Conservation (phyloP, 75 land plant species). For the Sequoiadendron giganteum region DNA sequence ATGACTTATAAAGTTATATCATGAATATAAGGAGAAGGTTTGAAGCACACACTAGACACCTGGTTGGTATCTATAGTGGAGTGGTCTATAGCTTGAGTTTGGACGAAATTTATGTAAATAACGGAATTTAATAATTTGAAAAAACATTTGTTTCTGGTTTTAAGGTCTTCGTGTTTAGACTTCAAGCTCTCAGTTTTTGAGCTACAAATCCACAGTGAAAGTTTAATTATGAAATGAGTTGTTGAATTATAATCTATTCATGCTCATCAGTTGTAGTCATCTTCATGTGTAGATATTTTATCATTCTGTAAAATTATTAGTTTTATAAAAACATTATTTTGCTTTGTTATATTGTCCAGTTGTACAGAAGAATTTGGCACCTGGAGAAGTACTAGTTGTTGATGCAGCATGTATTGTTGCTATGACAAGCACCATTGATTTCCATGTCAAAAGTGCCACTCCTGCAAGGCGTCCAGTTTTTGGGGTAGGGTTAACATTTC, state of each 20-base stretch:
- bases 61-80: background rate
- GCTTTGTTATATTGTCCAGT: slow-evolving; percentile 36
- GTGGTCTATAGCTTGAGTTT: background rate
- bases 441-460: slow-evolving; percentile 54
- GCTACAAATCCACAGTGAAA: background rate
- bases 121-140: background rate
- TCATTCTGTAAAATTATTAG: background rate
- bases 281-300: background rate
- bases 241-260: background rate
- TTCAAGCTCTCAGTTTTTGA: background rate
- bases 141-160: background rate
- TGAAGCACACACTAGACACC: background rate
- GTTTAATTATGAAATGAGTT: slow-evolving; percentile 5
- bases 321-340: background rate
- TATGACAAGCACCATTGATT: slow-evolving; percentile 49
- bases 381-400: slow-evolving; percentile 81
- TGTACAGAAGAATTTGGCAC: slow-evolving; percentile 76
- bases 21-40: background rate
- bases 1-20: background rate
- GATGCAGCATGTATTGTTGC: slow-evolving; percentile 81
- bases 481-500: slow-evolving; percentile 49
- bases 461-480: slow-evolving; percentile 65
- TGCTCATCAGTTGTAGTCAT: background rate
- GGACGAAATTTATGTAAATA: background rate
- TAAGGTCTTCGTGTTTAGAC: background rate